phyloP scores from a whole-genome alignment of 192 early-diverging fungal genomes.

The Podila verticillata region DNA sequence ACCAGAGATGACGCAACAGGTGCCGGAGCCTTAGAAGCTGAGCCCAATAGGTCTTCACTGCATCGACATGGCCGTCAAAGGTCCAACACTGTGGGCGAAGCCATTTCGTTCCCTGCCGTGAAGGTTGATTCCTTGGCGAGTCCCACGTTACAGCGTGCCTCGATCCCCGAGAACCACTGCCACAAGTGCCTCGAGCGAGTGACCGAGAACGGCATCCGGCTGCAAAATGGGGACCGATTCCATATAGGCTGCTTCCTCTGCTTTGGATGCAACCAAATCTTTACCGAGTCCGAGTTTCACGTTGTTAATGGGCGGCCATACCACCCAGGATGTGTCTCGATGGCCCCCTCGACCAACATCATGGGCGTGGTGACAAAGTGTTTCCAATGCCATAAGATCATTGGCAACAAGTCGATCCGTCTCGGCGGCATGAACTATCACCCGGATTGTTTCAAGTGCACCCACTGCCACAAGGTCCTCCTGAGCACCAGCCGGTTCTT shows the following conservation, averaged over 20 bases:
- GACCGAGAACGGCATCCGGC: constrained; percentile 47
- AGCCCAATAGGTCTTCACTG: constrained; percentile 12
- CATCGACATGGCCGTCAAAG: constrained; percentile 38
- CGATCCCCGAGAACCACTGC: constrained; percentile 36
- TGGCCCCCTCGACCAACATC: constrained; percentile 15
- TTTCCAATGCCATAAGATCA: constrained; percentile 40
- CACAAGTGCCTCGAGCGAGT: constrained; percentile 53
- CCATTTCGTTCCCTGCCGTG: constrained; percentile 22
- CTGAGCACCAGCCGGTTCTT: constrained; percentile 48
- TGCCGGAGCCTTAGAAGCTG: background rate
- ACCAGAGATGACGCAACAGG: background rate
- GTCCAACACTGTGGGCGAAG: constrained; percentile 42
- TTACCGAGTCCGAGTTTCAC: constrained; percentile 57
- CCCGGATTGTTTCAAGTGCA: constrained; percentile 55
- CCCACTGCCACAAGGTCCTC: constrained; percentile 40
- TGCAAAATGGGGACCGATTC: constrained; percentile 52
- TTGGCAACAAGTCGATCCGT: constrained; percentile 49
- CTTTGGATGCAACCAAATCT: constrained; percentile 52
- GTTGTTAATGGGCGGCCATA: constrained; percentile 51
- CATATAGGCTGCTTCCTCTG: constrained; percentile 58
- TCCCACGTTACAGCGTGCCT: constrained; percentile 5
- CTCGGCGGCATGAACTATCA: constrained; percentile 47
- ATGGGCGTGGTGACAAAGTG: constrained; percentile 43
- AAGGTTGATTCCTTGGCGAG: constrained; percentile 11
- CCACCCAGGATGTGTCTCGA: constrained; percentile 52